phyloP scores from a whole-genome alignment of 306 rosid genomes.

The Prinsepia uniflora region DNA sequence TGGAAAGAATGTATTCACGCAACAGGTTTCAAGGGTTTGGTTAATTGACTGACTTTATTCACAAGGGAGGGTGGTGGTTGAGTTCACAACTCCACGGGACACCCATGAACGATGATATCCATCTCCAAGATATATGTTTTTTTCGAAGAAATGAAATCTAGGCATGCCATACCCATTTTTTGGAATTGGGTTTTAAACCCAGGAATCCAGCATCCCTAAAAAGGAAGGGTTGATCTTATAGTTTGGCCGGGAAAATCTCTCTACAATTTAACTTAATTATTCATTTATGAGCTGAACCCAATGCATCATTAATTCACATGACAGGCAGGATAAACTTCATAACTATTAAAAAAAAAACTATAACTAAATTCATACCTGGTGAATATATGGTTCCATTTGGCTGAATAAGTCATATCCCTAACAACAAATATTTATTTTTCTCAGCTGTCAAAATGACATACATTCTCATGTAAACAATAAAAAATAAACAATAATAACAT shows the following conservation, averaged over 20 bases:
- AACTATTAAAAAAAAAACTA: background rate
- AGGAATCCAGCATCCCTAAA: background rate
- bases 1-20: background rate
- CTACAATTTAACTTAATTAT: background rate
- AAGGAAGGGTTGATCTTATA: background rate
- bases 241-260: background rate
- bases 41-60: background rate
- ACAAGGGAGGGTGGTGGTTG: background rate
- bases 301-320: background rate
- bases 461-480: constrained; percentile 21
- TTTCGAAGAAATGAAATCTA: background rate
- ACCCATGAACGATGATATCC: background rate
- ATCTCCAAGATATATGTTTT: background rate
- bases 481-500: background rate
- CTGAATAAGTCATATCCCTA: constrained; percentile 84
- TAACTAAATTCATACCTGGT: constrained; percentile 59
- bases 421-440: constrained; percentile 20
- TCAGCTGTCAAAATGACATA: constrained; percentile 25
- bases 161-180: background rate
- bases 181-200: background rate
- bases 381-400: constrained; percentile 96
- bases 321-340: background rate
- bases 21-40: background rate
- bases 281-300: background rate
- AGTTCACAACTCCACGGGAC: background rate